Evolutionary conservation across 208 protist species (phyloP).

Genomic region (Leishmania lainsoni): DNA sequence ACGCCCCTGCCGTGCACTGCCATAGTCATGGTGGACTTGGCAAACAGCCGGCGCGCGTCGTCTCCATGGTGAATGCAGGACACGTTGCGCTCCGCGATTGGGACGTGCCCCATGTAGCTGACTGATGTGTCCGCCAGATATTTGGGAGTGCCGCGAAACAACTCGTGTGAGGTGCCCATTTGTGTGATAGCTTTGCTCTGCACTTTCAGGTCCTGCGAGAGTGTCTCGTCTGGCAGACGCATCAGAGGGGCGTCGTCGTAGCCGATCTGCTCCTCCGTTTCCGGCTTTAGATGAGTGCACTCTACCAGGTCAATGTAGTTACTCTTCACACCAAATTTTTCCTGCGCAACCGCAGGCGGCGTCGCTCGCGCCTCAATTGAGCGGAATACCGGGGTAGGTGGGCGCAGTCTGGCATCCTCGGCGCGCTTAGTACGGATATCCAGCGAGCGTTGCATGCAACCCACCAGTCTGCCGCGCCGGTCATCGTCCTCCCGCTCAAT

Average conservation of each 20-base stretch:
- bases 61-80: conserved; percentile 48
- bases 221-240: conserved; percentile 41
- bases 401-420: conserved; percentile 49
- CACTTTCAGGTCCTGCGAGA: conserved; percentile 50
- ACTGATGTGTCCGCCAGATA: conserved; percentile 51
- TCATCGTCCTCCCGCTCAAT: conserved; percentile 79
- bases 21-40: conserved; percentile 91
- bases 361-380: conserved; percentile 16
- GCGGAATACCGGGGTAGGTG: conserved; percentile 36
- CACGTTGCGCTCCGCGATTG: conserved; percentile 47
- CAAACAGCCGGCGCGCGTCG: conserved; percentile 63
- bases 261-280: conserved; percentile 64
- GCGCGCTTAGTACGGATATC: conserved; percentile 79
- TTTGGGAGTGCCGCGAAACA: conserved; percentile 80
- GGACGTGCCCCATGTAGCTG: conserved; percentile 68
- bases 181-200: conserved; percentile 77
- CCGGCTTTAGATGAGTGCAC: conserved; percentile 65
- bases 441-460: conserved; percentile 71
- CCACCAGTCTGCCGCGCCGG: conserved; percentile 55
- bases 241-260: conserved; percentile 47
- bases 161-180: conserved; percentile 64
- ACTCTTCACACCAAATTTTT: conserved; percentile 38
- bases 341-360: conserved; percentile 38
- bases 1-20: conserved; percentile 85
- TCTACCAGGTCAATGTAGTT: conserved; percentile 87